Evolutionary conservation across 2,329 filamentous ascomycete genomes (phyloP), one percentile per base, ranked within the genome.

Genomic region (Neonectria ditissima): DNA sequence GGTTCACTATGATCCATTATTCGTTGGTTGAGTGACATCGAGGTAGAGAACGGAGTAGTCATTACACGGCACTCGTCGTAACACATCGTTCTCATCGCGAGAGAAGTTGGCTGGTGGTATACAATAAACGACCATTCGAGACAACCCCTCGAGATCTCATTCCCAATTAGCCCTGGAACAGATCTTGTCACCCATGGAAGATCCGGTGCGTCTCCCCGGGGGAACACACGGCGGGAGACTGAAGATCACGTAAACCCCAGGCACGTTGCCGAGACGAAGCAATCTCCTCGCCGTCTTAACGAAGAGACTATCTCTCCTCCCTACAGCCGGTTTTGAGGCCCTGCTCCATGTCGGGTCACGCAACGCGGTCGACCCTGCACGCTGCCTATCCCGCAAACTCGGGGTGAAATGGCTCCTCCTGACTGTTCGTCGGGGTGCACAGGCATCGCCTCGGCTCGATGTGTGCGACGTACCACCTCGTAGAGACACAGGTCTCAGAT

Each of bases 361-460:
- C 59, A 65, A 37, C 52, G 51, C 51, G 59, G 20, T 55, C 26
- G 30, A 44, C 51, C 39, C 55, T 72, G 52, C 62, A 62, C 47
- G 59, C 57, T 48, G 44, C 50, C 53, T 65, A 39, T 45, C 32
- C 18, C 26, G 18, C 37, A 30, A 37, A 32, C 24, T 41, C 51
- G 50, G 39, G 58, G 55, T 52, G 60, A 37, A 50, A 48, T 10
- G 45, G 24, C 37, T 20, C 43, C 53, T 62, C 48, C 48, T 62
- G 63, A 51, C 56, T 50, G 61, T 67, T 64, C 67, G 58, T 45
- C 53, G 32, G 59, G 60, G 55, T 56, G 60, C 62, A 70, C 61
- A 59, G 62, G 59, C 56, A 53, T 69, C 71, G 66, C 71, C 71
- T 73, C 66, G 66, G 62, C 59, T 71, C 56, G 62, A 65, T 69